These are phyloP conservation scores for Penicillium aurantiogriseum DNA, from an alignment of 2,329 filamentous ascomycete species.

Conservation along the genomic window DNA sequence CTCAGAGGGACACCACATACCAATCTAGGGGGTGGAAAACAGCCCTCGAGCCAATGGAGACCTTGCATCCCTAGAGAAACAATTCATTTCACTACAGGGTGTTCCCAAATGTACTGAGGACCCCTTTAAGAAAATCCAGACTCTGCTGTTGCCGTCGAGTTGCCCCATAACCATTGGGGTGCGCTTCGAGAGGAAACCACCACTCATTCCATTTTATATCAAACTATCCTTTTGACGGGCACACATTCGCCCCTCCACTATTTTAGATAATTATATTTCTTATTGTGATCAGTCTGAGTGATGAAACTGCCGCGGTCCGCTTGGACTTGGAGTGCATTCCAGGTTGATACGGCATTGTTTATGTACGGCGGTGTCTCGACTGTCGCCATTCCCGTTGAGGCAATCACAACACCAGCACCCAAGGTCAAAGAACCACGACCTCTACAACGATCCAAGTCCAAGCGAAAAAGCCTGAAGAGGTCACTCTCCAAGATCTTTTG, in stretches of 20 bases:
- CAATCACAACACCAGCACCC: conserved; percentile 11
- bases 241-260: neutral
- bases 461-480: conserved; percentile 12
- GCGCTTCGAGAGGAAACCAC: conserved; percentile 2
- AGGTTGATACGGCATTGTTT: conserved; percentile 26
- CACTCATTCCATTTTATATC: neutral
- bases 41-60: conserved; percentile 1
- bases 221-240: neutral
- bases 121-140: neutral
- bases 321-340: conserved; percentile 25
- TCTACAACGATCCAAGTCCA: conserved; percentile 8
- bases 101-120: neutral
- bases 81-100: neutral
- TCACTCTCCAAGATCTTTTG: conserved; percentile 16
- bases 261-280: conserved; percentile 1
- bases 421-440: conserved; percentile 3
- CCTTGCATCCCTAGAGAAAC: conserved; percentile 3
- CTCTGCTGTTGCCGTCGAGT: neutral
- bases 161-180: neutral
- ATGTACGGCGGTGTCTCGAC: conserved; percentile 23
- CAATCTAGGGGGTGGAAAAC: conserved; percentile 23
- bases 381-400: conserved; percentile 16
- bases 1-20: conserved; percentile 3
- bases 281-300: conserved; percentile 10
- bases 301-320: conserved; percentile 18